phyloP scores from a whole-genome alignment of 345 rosid genomes.

The Gossypium herbaceum region DNA sequence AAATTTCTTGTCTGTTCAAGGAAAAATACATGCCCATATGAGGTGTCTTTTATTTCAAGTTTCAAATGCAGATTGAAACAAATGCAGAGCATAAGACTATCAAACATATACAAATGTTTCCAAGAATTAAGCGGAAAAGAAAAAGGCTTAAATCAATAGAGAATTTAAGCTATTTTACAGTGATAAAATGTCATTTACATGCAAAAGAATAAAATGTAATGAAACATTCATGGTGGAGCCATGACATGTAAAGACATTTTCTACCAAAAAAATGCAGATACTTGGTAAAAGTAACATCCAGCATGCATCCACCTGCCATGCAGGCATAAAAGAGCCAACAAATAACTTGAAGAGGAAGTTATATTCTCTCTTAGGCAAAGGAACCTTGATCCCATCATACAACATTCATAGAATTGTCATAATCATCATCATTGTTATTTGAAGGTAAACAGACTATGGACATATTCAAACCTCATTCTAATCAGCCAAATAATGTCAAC shows the following conservation, averaged over 20 bases:
- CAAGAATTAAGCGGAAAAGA: neutral
- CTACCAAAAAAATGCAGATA: neutral
- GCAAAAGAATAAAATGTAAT: neutral
- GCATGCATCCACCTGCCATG: neutral
- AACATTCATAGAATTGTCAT: neutral
- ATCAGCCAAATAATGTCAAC: neutral
- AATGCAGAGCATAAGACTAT: neutral
- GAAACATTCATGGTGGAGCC: neutral
- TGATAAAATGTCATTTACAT: neutral
- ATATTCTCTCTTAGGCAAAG: neutral
- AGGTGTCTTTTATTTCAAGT: neutral
- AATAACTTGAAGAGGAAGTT: neutral
- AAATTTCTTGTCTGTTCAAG: neutral
- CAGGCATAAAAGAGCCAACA: neutral
- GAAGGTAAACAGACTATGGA: neutral
- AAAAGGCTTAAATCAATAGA: neutral
- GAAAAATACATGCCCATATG: neutral
- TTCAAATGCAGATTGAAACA: neutral
- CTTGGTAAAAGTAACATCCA: neutral
- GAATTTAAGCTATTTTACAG: no score
- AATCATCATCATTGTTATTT: slow-evolving; percentile 1
- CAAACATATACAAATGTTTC: neutral
- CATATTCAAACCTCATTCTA: neutral
- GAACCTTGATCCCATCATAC: neutral
- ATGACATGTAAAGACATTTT: neutral